phyloP scores from a whole-genome alignment of 2,329 filamentous ascomycete species.

The Xylariomycetidae sp. region DNA sequence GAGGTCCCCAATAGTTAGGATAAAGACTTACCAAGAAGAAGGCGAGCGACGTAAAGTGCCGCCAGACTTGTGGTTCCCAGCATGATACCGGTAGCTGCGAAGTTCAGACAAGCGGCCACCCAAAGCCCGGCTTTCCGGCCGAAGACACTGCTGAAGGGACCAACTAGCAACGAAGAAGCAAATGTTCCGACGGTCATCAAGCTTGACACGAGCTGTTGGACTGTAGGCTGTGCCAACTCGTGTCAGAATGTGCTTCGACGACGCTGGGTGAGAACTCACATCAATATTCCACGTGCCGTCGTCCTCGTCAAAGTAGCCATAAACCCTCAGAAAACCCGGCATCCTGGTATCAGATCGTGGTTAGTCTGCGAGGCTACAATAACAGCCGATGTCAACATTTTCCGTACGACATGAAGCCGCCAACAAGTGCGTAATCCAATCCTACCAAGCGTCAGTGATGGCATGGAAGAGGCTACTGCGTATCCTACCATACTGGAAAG shows the following conservation, averaged over 20 bases:
- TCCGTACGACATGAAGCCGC: constrained; percentile 26
- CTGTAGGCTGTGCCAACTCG: constrained; percentile 25
- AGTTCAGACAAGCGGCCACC: constrained; percentile 22
- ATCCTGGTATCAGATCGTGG: constrained; percentile 13
- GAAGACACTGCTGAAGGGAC: constrained; percentile 22
- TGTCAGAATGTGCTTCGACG: not conserved
- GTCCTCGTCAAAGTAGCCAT: constrained; percentile 24
- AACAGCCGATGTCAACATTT: not conserved
- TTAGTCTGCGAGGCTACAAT: not conserved
- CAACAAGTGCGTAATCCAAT: constrained; percentile 28
- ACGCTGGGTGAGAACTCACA: constrained; percentile 2
- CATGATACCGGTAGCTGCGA: constrained; percentile 24
- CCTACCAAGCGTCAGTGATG: no score
- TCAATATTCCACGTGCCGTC: constrained; percentile 25
- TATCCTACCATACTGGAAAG: constrained; percentile 26
- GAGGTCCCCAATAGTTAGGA: not conserved
- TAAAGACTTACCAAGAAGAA: constrained; percentile 21
- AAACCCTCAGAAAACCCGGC: constrained; percentile 29
- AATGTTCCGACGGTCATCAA: constrained; percentile 30
- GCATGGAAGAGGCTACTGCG: not conserved
- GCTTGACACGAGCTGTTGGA: constrained; percentile 30
- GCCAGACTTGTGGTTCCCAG: constrained; percentile 23
- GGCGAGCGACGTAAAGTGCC: constrained; percentile 24
- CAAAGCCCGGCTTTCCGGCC: constrained; percentile 23
- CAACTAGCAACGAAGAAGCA: constrained; percentile 24